Conservation (phyloP, 2,329 filamentous ascomycete genomes). For the Aspergillus felis region DNA sequence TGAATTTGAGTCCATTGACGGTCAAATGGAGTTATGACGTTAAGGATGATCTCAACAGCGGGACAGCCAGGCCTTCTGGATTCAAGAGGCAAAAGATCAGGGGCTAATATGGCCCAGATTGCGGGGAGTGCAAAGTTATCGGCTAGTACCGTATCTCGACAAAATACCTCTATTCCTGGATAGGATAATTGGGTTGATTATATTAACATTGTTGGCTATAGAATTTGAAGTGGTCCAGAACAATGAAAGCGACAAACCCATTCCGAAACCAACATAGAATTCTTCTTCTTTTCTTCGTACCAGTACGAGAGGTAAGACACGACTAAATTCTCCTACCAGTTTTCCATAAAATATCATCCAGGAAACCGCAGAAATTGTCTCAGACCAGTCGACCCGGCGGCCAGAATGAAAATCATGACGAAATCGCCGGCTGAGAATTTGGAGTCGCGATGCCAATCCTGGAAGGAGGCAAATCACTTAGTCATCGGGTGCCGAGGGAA, state of each 20-base stretch:
- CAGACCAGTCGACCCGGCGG: no score
- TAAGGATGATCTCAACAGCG: neutral
- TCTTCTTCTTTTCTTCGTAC: neutral
- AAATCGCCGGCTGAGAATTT: neutral
- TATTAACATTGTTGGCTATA: neutral
- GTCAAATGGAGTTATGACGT: neutral
- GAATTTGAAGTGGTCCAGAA: neutral
- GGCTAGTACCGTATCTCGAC: neutral
- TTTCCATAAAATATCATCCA: no score
- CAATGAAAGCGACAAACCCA: neutral
- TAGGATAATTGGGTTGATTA: no score
- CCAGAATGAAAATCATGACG: neutral
- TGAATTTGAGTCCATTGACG: neutral
- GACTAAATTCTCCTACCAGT: neutral
- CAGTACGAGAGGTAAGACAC: no score
- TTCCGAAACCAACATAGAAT: neutral
- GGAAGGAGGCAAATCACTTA: slow-evolving; percentile 2
- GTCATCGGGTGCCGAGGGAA: slow-evolving; percentile 17
- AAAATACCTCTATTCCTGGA: no score
- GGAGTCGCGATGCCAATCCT: neutral
- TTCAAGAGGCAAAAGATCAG: neutral
- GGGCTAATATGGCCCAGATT: neutral
- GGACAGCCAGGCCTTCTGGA: neutral
- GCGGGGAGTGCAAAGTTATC: neutral
- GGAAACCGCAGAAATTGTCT: neutral